These are phyloP conservation scores for Curvularia sp. DNA, from an alignment of 2,329 filamentous ascomycete species.

Conservation along the genomic window DNA sequence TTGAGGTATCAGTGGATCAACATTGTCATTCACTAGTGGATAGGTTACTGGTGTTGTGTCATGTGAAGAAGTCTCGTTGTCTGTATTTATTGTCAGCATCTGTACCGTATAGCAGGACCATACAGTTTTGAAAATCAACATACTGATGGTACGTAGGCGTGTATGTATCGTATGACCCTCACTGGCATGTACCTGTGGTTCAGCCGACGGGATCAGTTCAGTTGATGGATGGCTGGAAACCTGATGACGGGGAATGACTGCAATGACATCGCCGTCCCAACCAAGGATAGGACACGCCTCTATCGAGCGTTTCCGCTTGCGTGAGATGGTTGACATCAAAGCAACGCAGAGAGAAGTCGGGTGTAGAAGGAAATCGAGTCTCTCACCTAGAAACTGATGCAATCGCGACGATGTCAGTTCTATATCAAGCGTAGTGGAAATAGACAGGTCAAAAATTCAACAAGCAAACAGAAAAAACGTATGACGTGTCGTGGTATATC, in stretches of 20 bases:
- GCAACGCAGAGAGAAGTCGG: neutral
- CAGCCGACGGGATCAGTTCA: constrained; percentile 1
- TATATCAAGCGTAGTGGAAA: neutral
- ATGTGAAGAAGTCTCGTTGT: neutral
- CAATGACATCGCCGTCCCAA: constrained; percentile 8
- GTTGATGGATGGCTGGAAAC: neutral
- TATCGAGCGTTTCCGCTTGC: constrained; percentile 16
- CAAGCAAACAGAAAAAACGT: neutral
- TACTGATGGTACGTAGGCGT: constrained; percentile 3
- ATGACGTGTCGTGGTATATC: neutral
- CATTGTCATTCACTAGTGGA: neutral
- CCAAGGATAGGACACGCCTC: neutral
- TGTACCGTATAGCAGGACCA: neutral
- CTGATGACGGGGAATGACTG: neutral
- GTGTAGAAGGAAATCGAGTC: neutral
- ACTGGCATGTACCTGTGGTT: constrained; percentile 2
- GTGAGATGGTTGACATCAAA: neutral
- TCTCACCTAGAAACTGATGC: neutral
- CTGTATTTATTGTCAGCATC: constrained; percentile 1
- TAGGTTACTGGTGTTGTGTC: neutral
- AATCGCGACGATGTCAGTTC: neutral
- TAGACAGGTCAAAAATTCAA: neutral
- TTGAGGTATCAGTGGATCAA: constrained; percentile 1
- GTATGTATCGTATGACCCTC: neutral
- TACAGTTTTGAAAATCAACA: neutral